Evolutionary conservation across 768 basidiomycete genomes (phyloP), one percentile per base, ranked within the genome.

Genomic region (Gloeopeniophorella convolvens): DNA sequence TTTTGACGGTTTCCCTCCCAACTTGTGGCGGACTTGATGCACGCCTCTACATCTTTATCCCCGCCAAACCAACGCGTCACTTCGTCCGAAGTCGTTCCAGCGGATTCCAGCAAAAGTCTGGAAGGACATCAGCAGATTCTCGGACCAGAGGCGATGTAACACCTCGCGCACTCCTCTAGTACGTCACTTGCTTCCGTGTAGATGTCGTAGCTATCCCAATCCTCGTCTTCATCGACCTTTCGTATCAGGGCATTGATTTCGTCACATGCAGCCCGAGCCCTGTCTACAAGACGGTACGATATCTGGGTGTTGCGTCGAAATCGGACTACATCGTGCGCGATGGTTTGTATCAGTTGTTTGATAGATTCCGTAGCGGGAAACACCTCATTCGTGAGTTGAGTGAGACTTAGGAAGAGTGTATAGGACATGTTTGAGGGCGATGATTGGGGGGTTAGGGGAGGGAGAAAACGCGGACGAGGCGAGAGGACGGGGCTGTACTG

Each of bases 271-370:
- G 35, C 37, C 44, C 46, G 47, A 10, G 52, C 47, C 28, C 36
- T 48, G 21, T 48, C 52, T 23, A 54, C 52, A 33, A 48, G 39
- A 44, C 48, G 46, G 20, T 54, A 54, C 27, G 52, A 48, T 48
- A 54, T 48, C 33, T 54, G 52, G 24, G 52, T 54, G 48, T 54
- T 54, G 26, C 52, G 52, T 43, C 52, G 52, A 16, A 54, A 54
- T 48, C 42, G 52, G 27, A 54, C 52, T 33, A 54, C 52, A 33
- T 54, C 52, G 26, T 42, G 46, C 10, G 28, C 52, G 16, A 54
- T 48, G 18, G 52, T 54, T 13, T 48, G 41, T 32, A 54, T 48
- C 35, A 54, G 52, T 23, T 48, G 52, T 23, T 11, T 37, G 31
- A 54, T 54, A 18, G 52, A 54, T 39, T 54, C 52, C 5, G 52